Base-by-base conservation (phyloP, 768 basidiomycete species). In the Suillus cothurnatus region DNA sequence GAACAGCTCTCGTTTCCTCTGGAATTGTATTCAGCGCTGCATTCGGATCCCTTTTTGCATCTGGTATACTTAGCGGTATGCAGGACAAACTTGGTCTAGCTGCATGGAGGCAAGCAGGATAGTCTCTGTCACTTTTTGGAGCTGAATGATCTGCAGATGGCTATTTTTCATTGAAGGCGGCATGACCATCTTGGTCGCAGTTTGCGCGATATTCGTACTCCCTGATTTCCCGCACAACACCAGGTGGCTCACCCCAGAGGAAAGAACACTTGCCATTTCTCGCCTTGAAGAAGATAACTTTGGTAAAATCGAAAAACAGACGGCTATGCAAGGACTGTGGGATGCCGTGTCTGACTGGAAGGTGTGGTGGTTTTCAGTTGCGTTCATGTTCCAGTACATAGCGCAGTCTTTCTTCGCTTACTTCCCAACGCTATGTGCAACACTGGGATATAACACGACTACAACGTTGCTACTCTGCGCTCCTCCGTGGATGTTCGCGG, bases 1-100 rank as follows among this genome's bases (percentile, higher is more conserved):
- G 79, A 11, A 75, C 72, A 21, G 76, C 80, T 17, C 69, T 79
- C 61, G 70, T 77, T 15, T 78, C 73, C 63, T 77, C 73, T 64
- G 78, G 80, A 28, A 78, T 77, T 64, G 67, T 83, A 14, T 77
- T 82, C 57, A 76, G 75, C 9, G 82, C 84, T 73, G 84, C 81
- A 5, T 82, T 82, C 64, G 81, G 82, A 0, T 76, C 81, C 5
- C 70, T 84, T n/a, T 74, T 85, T 34, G 80, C 81, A 14, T 78
- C 81, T 41, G 82, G 79, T 17, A 80, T 83, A 39, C 76, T 84
- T 31, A 69, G 69, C n/a, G 72, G 73, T 4, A 81, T 85, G 78
- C 21, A 47, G 4, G 21, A n/a, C n/a, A 23, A 23, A 47, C 45
- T 47, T 47, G 45, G 45, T 47, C 45, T 77, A 41, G 70, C 76